These are phyloP conservation scores for Melampsora larici-populina DNA, from an alignment of 1,284 basidiomycete species.

Conservation along the genomic window DNA sequence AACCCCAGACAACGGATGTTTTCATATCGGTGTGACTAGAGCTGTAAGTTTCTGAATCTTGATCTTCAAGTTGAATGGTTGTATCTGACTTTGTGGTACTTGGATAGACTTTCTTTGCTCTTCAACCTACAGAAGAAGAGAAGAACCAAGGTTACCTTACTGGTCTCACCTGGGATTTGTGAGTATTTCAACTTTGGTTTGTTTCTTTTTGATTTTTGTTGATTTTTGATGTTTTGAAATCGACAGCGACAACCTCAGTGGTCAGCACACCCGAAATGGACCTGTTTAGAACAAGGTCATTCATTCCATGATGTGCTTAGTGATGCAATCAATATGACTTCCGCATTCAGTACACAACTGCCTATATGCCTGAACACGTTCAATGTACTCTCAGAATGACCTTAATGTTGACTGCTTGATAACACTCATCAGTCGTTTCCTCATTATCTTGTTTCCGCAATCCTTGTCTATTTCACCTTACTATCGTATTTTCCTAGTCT, in stretches of 20 bases:
- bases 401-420: too few relatives aligned
- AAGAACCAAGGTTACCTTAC: not conserved
- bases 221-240: not conserved
- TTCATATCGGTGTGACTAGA: not conserved
- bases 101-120: not conserved
- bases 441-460: too few relatives aligned
- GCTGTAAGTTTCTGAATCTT: not conserved
- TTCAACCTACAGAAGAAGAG: not conserved
- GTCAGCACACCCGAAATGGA: not conserved
- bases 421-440: too few relatives aligned
- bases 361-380: too few relatives aligned
- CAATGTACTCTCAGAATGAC: too few relatives aligned
- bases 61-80: too few relatives aligned
- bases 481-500: too few relatives aligned
- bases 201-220: not conserved
- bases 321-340: too few relatives aligned
- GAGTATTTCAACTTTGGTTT: not conserved
- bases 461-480: too few relatives aligned
- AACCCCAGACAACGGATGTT: not conserved
- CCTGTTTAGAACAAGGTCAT: not conserved
- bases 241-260: slow-evolving; percentile 6
- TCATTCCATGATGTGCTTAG: too few relatives aligned
- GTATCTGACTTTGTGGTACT: not conserved
- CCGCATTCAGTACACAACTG: too few relatives aligned
- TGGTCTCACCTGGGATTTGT: slow-evolving; percentile 12